phyloP scores from a whole-genome alignment of 306 rosid genomes.

The Cicer yamashitae region DNA sequence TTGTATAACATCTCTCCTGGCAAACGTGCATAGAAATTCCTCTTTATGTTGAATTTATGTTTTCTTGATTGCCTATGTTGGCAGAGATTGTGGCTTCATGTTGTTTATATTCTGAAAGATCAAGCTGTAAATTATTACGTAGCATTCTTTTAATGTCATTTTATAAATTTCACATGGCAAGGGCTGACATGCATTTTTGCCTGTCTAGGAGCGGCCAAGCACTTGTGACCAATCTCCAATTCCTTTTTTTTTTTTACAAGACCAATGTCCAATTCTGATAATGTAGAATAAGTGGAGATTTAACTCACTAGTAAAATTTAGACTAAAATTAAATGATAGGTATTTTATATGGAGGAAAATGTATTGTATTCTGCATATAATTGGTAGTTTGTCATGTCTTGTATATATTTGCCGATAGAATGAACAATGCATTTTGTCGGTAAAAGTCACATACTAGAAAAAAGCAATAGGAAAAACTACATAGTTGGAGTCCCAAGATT shows the following conservation, averaged over 20 bases:
- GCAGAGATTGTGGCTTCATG: conserved; percentile 29
- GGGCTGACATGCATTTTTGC: background rate
- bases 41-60: conserved; percentile 23
- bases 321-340: too few relatives aligned
- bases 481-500: background rate
- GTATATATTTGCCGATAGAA: too few relatives aligned
- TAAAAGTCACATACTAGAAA: background rate
- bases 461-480: conserved; percentile 12
- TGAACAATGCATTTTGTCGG: too few relatives aligned
- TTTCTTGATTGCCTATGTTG: conserved; percentile 35
- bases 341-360: too few relatives aligned
- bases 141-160: background rate
- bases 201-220: background rate
- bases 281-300: background rate
- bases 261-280: background rate
- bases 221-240: background rate
- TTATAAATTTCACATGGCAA: background rate
- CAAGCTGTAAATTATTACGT: conserved; percentile 34
- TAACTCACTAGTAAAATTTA: background rate
- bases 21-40: conserved; percentile 16
- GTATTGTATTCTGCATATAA: background rate
- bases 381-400: background rate
- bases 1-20: conserved; percentile 21
- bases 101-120: conserved; percentile 30
- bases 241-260: too few relatives aligned